Evolutionary conservation across 257 asterid species (phyloP).

Genomic region (Solanum sitiens): DNA sequence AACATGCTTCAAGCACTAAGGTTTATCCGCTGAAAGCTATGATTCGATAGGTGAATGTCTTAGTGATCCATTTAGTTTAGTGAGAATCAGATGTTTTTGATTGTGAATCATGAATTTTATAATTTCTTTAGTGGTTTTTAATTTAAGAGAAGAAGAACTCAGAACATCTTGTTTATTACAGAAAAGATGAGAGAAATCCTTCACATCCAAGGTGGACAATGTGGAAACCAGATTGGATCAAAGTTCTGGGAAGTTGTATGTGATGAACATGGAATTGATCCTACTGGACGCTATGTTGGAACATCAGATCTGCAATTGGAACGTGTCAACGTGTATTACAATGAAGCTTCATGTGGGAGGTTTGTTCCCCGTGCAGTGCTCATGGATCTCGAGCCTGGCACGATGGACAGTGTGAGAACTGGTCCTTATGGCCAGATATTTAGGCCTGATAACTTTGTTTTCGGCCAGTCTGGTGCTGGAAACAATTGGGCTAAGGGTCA

Average conservation of each 20-base stretch:
- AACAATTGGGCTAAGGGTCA: slow-evolving; percentile 88
- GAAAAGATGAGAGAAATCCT: slow-evolving; percentile 89
- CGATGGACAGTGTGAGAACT: slow-evolving; percentile 90
- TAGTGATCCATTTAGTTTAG: not conserved
- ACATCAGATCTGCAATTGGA: slow-evolving; percentile 83
- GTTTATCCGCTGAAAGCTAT: not conserved
- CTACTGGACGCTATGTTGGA: slow-evolving; percentile 73
- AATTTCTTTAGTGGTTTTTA: not conserved
- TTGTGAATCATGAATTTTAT: not conserved
- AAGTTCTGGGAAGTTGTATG: slow-evolving; percentile 93
- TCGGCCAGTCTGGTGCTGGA: slow-evolving; percentile 87
- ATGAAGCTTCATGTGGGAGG: slow-evolving; percentile 88
- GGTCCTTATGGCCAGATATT: slow-evolving; percentile 81
- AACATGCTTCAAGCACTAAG: not conserved
- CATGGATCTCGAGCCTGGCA: slow-evolving; percentile 94
- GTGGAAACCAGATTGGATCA: slow-evolving; percentile 90
- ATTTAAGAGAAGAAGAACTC: not conserved
- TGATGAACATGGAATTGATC: slow-evolving; percentile 85
- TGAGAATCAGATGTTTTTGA: not conserved
- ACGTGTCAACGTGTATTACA: slow-evolving; percentile 81
- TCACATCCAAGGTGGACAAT: slow-evolving; percentile 82
- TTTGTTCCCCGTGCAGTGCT: slow-evolving; percentile 93
- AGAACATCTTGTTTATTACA: slow-evolving; percentile 1
- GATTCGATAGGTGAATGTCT: not conserved
- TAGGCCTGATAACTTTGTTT: slow-evolving; percentile 78